Percentiles rank a stretch among this genome's conserved stretches.
These are phyloP conservation scores for Schizochytrium sp. DNA, from an alignment of 108 stramenopile species.

Conservation along the genomic window DNA sequence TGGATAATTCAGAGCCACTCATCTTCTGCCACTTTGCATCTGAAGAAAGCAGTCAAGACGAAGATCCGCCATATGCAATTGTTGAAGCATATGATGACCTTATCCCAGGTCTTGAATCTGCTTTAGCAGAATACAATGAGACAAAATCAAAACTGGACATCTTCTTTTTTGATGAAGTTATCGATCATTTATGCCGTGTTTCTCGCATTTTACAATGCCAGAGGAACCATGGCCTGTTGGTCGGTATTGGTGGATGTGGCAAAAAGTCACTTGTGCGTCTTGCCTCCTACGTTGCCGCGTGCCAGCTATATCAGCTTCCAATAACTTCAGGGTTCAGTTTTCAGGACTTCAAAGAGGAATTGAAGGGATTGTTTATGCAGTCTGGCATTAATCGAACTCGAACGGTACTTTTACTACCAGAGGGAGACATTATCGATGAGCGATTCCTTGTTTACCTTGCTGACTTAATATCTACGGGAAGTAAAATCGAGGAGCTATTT, in stretches of 20 bases:
- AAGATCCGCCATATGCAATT: conserved; percentile 74
- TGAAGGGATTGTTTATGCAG: conserved; percentile 83
- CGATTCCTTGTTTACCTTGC: conserved; percentile 83
- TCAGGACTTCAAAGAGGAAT: conserved; percentile 84
- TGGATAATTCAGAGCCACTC: conserved; percentile 79
- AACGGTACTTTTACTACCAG: conserved; percentile 82
- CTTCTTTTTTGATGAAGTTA: conserved; percentile 82
- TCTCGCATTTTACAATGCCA: conserved; percentile 79
- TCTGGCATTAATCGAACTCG: conserved; percentile 84
- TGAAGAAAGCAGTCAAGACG: conserved; percentile 69
- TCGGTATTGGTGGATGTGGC: conserved; percentile 81
- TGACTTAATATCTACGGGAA: conserved; percentile 79
- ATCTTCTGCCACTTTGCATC: conserved; percentile 82
- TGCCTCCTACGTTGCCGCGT: conserved; percentile 82
- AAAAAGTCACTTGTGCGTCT: conserved; percentile 80
- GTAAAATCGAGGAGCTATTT: conserved; percentile 84
- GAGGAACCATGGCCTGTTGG: conserved; percentile 80
- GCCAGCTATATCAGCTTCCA: conserved; percentile 78
- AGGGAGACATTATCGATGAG: conserved; percentile 85
- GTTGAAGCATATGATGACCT: conserved; percentile 68
- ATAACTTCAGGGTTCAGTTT: conserved; percentile 80
- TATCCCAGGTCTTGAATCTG: conserved; percentile 69
- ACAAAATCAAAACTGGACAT: conserved; percentile 79
- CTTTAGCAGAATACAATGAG: conserved; percentile 81
- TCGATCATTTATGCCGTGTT: conserved; percentile 81